phyloP scores from a whole-genome alignment of 768 basidiomycete species.

The Amanita thiersii region DNA sequence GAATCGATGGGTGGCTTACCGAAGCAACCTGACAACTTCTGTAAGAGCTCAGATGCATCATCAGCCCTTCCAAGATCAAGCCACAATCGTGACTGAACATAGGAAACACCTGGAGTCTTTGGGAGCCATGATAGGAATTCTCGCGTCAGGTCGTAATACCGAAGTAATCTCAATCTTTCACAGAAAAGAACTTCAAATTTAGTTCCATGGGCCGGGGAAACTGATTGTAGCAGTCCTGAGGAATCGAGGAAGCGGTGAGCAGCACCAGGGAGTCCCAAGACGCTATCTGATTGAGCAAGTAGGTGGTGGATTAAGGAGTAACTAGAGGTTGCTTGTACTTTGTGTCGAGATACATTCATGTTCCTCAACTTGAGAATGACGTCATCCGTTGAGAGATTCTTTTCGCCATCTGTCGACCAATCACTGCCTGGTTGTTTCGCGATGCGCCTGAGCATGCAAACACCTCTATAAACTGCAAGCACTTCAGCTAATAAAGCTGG shows the following conservation, averaged over 20 bases:
- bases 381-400: slow-evolving; percentile 40
- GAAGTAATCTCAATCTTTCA: slow-evolving; percentile 56
- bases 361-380: slow-evolving; percentile 61
- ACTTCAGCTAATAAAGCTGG: slow-evolving; percentile 61
- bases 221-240: slow-evolving; percentile 58
- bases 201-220: slow-evolving; percentile 61
- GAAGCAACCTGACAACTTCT: slow-evolving; percentile 68
- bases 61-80: slow-evolving; percentile 59
- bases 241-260: slow-evolving; percentile 67
- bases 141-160: slow-evolving; percentile 50
- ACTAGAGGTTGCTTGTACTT: slow-evolving; percentile 38
- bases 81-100: slow-evolving; percentile 63
- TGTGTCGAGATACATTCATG: slow-evolving; percentile 59
- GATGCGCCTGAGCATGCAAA: slow-evolving; percentile 61
- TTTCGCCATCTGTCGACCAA: slow-evolving; percentile 13
- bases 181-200: slow-evolving; percentile 67
- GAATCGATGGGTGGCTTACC: slow-evolving; percentile 35
- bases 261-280: slow-evolving; percentile 42
- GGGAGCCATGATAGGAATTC: slow-evolving; percentile 76
- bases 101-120: slow-evolving; percentile 65
- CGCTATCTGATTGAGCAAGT: slow-evolving; percentile 42
- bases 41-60: slow-evolving; percentile 65
- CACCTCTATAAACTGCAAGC: slow-evolving; percentile 73
- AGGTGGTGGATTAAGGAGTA: slow-evolving; percentile 60
- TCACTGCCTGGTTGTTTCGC: slow-evolving; percentile 44